A percentile compares a stretch with the other conserved stretches of the same genome.
Evolutionary conservation across 805 yeast genomes (phyloP).

Genomic region (Teunomyces gatunensis): DNA sequence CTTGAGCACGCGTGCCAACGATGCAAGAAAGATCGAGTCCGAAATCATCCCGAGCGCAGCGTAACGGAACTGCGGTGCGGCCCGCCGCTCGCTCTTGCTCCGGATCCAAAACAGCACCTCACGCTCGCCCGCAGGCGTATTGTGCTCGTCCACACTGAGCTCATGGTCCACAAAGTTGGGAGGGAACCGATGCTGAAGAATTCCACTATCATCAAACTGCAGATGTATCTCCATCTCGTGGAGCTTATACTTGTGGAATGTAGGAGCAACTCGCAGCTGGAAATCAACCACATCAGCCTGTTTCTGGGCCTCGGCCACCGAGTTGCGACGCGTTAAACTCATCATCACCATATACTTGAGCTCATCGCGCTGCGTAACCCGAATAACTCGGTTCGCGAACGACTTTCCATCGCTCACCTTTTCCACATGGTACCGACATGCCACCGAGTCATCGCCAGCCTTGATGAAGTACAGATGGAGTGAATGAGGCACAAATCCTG

Average conservation of each 20-base stretch:
- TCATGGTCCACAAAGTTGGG: conserved; percentile 22
- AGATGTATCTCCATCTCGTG: conserved; percentile 15
- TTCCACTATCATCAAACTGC: conserved; percentile 14
- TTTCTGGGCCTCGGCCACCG: conserved; percentile 11
- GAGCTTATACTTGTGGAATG: conserved; percentile 21
- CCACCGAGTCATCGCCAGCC: conserved; percentile 31
- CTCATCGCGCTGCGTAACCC: conserved; percentile 29
- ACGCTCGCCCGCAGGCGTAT: conserved; percentile 28
- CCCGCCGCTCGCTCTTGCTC: conserved; percentile 18
- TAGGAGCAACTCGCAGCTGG: conserved; percentile 20
- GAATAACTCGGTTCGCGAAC: conserved; percentile 33
- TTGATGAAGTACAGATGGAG: conserved; percentile 40
- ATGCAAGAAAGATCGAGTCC: conserved; percentile 32
- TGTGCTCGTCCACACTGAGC: conserved; percentile 20
- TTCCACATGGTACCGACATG: conserved; percentile 33
- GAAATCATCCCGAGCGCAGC: conserved; percentile 31
- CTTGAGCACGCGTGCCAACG: conserved; percentile 27
- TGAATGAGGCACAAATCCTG: conserved; percentile 39
- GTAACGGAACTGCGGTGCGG: conserved; percentile 18
- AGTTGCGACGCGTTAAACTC: conserved; percentile 34
- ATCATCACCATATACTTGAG: conserved; percentile 32
- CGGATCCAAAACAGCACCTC: conserved; percentile 32
- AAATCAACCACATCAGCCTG: conserved; percentile 18
- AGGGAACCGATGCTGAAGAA: conserved; percentile 26
- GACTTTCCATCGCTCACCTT: conserved; percentile 32